These are phyloP conservation scores for Trichophyton rubrum DNA, from an alignment of 2,329 filamentous ascomycete genomes.

Conservation along the genomic window DNA sequence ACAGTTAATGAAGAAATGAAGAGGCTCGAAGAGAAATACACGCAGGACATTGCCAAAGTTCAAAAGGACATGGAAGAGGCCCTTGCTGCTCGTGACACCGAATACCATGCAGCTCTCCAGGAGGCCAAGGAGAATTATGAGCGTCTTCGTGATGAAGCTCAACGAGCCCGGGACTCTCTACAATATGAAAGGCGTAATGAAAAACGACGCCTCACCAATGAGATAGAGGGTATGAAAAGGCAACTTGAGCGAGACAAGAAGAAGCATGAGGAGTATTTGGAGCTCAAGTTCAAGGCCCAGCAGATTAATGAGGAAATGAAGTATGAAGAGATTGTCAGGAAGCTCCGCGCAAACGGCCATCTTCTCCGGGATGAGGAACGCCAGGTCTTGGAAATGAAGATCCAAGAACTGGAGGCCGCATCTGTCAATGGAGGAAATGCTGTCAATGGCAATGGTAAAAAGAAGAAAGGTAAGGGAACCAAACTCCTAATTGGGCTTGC, in stretches of 20 bases:
- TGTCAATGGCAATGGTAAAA: neutral
- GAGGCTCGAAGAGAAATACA: constrained; percentile 7
- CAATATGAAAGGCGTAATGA: constrained; percentile 6
- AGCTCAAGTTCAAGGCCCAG: constrained; percentile 5
- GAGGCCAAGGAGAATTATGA: constrained; percentile 7
- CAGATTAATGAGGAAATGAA: constrained; percentile 3
- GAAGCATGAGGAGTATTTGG: constrained; percentile 1
- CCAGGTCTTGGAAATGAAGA: neutral
- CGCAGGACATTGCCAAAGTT: constrained; percentile 2
- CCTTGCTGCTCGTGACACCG: constrained; percentile 3
- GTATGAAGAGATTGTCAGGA: constrained; percentile 4
- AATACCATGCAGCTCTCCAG: constrained; percentile 1
- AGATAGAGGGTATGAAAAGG: constrained; percentile 5
- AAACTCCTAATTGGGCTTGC: constrained; percentile 3
- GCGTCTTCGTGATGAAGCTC: constrained; percentile 3
- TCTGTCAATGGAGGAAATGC: neutral
- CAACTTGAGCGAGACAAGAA: constrained; percentile 3
- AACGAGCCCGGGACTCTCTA: constrained; percentile 1
- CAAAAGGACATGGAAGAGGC: constrained; percentile 6
- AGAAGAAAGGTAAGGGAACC: constrained; percentile 5
- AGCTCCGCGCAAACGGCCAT: constrained; percentile 4
- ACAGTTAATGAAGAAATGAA: constrained; percentile 6
- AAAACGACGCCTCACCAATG: constrained; percentile 3
- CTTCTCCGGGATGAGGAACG: constrained; percentile 3
- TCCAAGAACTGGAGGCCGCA: neutral